Percentiles rank a stretch among this genome's conserved stretches.
These are phyloP conservation scores for Galeopsis tetrahit DNA, from an alignment of 257 asterid species.

Conservation along the genomic window DNA sequence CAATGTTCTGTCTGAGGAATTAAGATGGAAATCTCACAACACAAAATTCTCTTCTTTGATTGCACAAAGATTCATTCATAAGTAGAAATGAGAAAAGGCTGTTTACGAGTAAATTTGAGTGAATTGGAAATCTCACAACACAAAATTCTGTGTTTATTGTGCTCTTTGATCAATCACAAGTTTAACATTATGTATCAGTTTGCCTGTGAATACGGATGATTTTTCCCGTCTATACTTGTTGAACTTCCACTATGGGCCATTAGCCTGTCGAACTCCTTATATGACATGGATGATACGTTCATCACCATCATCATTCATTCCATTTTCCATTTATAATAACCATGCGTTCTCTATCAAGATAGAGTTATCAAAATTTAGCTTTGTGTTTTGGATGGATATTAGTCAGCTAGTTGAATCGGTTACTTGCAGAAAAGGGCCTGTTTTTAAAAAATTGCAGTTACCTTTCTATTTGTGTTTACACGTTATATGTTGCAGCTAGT, in stretches of 20 bases:
- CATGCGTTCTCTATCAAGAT: background rate
- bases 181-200: background rate
- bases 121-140: background rate
- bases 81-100: background rate
- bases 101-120: background rate
- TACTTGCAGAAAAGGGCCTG: background rate
- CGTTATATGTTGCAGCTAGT: conserved; percentile 54
- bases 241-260: background rate
- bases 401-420: background rate
- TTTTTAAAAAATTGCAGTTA: background rate
- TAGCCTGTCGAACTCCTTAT: background rate
- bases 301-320: background rate
- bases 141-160: background rate
- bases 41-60: background rate
- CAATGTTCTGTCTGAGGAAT: conserved; percentile 7
- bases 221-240: background rate
- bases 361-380: background rate
- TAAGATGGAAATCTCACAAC: too few relatives aligned
- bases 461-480: conserved; percentile 10
- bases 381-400: conserved; percentile 13
- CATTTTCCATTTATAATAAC: background rate
- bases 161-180: conserved; percentile 6
- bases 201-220: background rate
- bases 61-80: background rate
- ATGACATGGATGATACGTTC: background rate